phyloP scores from a whole-genome alignment of 768 basidiomycete species.

The Heimioporus sp. region DNA sequence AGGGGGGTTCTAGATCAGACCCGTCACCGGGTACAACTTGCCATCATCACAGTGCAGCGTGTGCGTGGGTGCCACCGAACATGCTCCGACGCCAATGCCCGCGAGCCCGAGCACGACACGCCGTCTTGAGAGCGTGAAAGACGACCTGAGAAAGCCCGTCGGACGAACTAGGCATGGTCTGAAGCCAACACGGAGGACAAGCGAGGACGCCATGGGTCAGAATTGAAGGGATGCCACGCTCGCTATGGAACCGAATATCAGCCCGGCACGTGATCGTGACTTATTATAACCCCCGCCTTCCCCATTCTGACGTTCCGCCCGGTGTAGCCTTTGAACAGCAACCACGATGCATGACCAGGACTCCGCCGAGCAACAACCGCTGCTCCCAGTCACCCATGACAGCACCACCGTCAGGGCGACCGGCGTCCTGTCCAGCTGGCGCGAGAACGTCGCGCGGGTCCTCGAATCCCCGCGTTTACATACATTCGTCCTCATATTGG shows the following conservation, averaged over 20 bases:
- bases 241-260: background rate
- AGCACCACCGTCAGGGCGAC: slow-evolving; percentile 4
- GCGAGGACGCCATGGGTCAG: slow-evolving; percentile 8
- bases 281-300: background rate
- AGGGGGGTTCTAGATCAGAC: too few relatives aligned
- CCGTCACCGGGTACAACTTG: too few relatives aligned
- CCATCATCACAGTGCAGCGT: slow-evolving; percentile 55
- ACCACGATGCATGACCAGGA: slow-evolving; percentile 36
- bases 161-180: slow-evolving; percentile 4
- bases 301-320: slow-evolving; percentile 2
- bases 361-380: slow-evolving; percentile 46
- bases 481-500: slow-evolving; percentile 55
- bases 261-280: slow-evolving; percentile 25
- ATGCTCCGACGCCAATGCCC: slow-evolving; percentile 42
- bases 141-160: background rate
- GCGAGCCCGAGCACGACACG: slow-evolving; percentile 7
- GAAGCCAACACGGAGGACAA: slow-evolving; percentile 19
- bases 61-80: slow-evolving; percentile 33
- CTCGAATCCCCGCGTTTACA: slow-evolving; percentile 58
- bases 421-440: slow-evolving; percentile 18
- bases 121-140: slow-evolving; percentile 3
- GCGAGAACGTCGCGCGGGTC: slow-evolving; percentile 39
- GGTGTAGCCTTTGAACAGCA: slow-evolving; percentile 15
- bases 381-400: slow-evolving; percentile 38
- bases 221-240: background rate